Evolutionary conservation across 352 stramenopile species (phyloP), one percentile per base, ranked within the genome.

Genomic region (Phytopythium delawarense): DNA sequence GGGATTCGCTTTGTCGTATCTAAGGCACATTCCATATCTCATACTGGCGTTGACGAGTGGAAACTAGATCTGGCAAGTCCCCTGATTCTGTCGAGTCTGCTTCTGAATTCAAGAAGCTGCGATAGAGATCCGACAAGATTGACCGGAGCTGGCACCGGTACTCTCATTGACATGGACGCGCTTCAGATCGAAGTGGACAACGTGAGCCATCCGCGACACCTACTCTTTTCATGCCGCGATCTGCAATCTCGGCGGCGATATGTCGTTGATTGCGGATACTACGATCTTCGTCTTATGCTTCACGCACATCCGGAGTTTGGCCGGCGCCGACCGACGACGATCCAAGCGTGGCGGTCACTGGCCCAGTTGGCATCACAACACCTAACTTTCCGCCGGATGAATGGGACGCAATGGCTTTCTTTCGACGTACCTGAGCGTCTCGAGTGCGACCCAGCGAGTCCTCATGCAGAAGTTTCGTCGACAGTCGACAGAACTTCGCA

Each of bases 181-280:
- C 11, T 91, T 12, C 74, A 75, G 5, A 61, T 87, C 15, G 70
- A 87, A 42, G 55, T 84, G 1, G 75, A 91, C 39, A 42, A 75
- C 37, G 59, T 79, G 25, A 50, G 67, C 16, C 64, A 70, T 9
- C 75, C 81, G 23, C 64, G 65, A 2, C 68, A 77, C 4, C 62
- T 91, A 2, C 66, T 82, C 45, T 88, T 88, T 51, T 88, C 78
- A 2, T 87, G 67, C 30, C 66, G 69, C 30, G 76, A 91, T 45
- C 52, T 78, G 2, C 71, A 88, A 28, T 73, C 77, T 7, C 77
- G 71, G 13, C 74, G 71, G 2, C 64, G 59, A 25, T 88, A 86
- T 35, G 77, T 69, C 25, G 62, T 76, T 7, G 78, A 88, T 50
- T 85, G 66, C 23, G 81, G 77, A 4, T 75, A 68, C 25, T 39